A percentile compares a stretch with the other conserved stretches of the same genome.
phyloP scores from a whole-genome alignment of 176 grass and related monocot genomes.

The Eleusine indica region DNA sequence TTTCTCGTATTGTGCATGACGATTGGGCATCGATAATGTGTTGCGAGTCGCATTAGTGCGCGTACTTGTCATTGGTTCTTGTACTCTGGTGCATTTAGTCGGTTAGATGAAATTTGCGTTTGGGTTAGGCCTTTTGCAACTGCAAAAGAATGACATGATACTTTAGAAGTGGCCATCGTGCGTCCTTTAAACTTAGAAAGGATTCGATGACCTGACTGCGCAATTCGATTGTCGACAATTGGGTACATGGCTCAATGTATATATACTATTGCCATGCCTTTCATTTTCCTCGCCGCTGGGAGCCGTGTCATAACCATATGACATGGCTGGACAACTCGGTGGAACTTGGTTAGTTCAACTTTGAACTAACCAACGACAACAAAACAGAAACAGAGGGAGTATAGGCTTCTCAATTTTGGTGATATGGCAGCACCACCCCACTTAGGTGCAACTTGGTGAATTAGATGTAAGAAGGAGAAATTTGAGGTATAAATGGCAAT shows the following conservation, averaged over 20 bases:
- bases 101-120: not conserved
- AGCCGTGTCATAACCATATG: too few relatives aligned
- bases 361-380: too few relatives aligned
- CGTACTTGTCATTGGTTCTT: too few relatives aligned
- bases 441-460: not conserved
- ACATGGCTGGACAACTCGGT: too few relatives aligned
- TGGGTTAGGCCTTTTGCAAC: not conserved
- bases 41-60: not conserved
- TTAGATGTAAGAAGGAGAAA: conserved; percentile 1
- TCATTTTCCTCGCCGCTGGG: too few relatives aligned
- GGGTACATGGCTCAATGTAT: not conserved
- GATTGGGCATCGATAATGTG: not conserved
- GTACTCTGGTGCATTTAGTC: not conserved
- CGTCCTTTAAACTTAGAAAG: not conserved
- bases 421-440: not conserved
- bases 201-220: not conserved
- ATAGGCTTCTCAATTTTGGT: not conserved
- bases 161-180: not conserved
- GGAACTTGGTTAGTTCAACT: not conserved
- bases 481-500: too few relatives aligned
- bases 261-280: not conserved
- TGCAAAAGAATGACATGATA: not conserved
- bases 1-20: not conserved
- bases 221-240: not conserved
- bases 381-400: too few relatives aligned